Evolutionary conservation across 306 rosid genomes (phyloP).

Genomic region (Geum urbanum): DNA sequence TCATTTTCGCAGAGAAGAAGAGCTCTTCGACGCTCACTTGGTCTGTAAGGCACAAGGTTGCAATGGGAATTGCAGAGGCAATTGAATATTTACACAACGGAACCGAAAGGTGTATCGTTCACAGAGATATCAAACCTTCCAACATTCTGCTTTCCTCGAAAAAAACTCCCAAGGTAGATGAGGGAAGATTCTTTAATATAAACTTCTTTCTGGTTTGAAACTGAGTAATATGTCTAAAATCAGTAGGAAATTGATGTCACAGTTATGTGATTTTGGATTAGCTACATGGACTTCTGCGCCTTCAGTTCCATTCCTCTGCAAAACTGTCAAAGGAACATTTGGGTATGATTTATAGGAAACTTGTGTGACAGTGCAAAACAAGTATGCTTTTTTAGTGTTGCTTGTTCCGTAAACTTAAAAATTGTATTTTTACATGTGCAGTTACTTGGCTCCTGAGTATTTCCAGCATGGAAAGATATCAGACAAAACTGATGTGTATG

Average conservation of each 20-base stretch:
- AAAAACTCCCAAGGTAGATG: slow-evolving; percentile 69
- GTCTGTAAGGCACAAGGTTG: slow-evolving; percentile 89
- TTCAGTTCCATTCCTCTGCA: slow-evolving; percentile 92
- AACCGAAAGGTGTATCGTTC: slow-evolving; percentile 95
- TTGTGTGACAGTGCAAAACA: neutral
- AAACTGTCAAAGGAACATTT: slow-evolving; percentile 97
- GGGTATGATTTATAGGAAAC: slow-evolving; percentile 50
- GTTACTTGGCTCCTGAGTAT: slow-evolving; percentile 96
- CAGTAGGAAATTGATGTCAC: slow-evolving; percentile 20
- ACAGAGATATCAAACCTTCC: slow-evolving; percentile 90
- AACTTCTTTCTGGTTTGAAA: slow-evolving; percentile 14
- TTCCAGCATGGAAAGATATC: slow-evolving; percentile 97
- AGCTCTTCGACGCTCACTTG: slow-evolving; percentile 61
- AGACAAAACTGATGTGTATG: slow-evolving; percentile 91
- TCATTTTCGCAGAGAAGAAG: slow-evolving; percentile 63
- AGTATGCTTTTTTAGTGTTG: slow-evolving; percentile 5
- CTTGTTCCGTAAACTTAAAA: neutral
- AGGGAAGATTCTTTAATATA: slow-evolving; percentile 5
- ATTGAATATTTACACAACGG: slow-evolving; percentile 76
- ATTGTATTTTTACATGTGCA: slow-evolving; percentile 25
- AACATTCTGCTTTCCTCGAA: slow-evolving; percentile 92
- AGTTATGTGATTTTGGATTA: slow-evolving; percentile 94
- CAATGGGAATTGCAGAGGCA: slow-evolving; percentile 82
- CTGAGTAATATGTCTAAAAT: neutral
- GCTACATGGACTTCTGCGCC: slow-evolving; percentile 99